These are phyloP conservation scores for Acanthochlamys bracteata DNA, from an alignment of 106 monocot species.

Conservation along the genomic window DNA sequence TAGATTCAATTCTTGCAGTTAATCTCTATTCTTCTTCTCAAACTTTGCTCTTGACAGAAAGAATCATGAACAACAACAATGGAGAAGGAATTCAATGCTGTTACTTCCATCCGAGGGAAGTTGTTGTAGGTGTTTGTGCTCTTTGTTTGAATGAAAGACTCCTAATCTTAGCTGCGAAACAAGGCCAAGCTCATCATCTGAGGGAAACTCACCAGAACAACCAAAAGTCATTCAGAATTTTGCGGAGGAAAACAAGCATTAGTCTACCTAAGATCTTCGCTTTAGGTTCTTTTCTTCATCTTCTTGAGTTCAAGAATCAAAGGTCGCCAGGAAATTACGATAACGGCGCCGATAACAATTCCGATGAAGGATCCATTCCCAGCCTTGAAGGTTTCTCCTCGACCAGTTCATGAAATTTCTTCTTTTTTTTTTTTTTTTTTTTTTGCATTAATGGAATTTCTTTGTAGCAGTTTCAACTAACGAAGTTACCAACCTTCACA, in stretches of 20 bases:
- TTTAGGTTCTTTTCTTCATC: constrained; percentile 45
- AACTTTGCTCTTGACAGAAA: not conserved
- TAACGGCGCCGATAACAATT: constrained; percentile 1
- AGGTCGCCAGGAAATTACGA: not conserved
- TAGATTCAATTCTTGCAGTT: not conserved
- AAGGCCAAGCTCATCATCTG: constrained; percentile 4
- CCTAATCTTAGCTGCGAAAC: constrained; percentile 48
- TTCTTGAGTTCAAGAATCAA: constrained; percentile 21
- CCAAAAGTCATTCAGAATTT: constrained; percentile 12
- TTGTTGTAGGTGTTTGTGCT: constrained; percentile 67
- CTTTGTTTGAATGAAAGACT: constrained; percentile 81
- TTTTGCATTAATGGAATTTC: too few relatives aligned
- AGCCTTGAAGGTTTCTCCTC: constrained; percentile 52
- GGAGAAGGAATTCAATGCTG: constrained; percentile 26
- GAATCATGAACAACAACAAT: constrained; percentile 21
- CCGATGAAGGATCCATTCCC: constrained; percentile 29
- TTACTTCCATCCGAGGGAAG: constrained; percentile 62
- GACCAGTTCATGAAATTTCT: not conserved
- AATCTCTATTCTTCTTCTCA: not conserved
- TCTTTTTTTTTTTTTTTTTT: not conserved
- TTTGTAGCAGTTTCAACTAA: too few relatives aligned
- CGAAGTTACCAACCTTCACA: too few relatives aligned
- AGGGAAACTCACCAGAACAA: constrained; percentile 7
- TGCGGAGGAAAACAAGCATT: constrained; percentile 24
- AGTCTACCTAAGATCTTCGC: constrained; percentile 47